Conservation (phyloP, 2,329 filamentous ascomycete genomes). For the Diaporthe longicolla region DNA sequence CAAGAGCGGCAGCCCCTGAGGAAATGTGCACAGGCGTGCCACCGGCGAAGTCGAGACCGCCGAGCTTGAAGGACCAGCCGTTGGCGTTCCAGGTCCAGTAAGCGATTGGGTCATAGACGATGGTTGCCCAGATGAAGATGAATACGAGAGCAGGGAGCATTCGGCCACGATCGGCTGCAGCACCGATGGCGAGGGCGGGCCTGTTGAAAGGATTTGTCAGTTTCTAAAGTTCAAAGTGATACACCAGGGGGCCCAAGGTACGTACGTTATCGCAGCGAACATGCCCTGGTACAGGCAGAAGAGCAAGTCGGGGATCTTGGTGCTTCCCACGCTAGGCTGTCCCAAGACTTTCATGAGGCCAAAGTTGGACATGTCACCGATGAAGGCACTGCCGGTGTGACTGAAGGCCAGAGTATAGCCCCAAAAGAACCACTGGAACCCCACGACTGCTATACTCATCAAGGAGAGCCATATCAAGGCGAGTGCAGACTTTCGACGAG, state of each 20-base stretch:
- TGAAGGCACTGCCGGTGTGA: constrained; percentile 81
- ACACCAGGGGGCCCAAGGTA: background rate
- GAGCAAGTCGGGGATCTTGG: constrained; percentile 82
- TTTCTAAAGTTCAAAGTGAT: background rate
- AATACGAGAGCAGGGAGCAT: constrained; percentile 74
- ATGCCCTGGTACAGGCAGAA: constrained; percentile 91
- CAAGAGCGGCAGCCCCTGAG: constrained; percentile 78
- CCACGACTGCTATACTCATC: constrained; percentile 83
- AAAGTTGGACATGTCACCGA: constrained; percentile 86
- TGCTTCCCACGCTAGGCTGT: constrained; percentile 80
- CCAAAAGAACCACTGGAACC: constrained; percentile 98
- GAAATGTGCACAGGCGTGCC: constrained; percentile 83
- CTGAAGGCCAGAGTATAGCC: constrained; percentile 90
- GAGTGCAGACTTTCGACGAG: constrained; percentile 89
- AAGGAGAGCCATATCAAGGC: constrained; percentile 89
- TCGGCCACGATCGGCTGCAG: constrained; percentile 72
- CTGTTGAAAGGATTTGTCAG: constrained; percentile 49
- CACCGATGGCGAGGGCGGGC: constrained; percentile 71
- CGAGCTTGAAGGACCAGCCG: constrained; percentile 79
- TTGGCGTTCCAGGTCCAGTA: constrained; percentile 85
- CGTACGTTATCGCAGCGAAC: constrained; percentile 90
- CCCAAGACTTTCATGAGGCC: constrained; percentile 84
- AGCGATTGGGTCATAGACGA: constrained; percentile 81
- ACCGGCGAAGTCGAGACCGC: constrained; percentile 81
- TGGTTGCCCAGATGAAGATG: constrained; percentile 79